These are phyloP conservation scores for Ceratopteris richardii DNA, from an alignment of 75 land plant species.

Conservation along the genomic window DNA sequence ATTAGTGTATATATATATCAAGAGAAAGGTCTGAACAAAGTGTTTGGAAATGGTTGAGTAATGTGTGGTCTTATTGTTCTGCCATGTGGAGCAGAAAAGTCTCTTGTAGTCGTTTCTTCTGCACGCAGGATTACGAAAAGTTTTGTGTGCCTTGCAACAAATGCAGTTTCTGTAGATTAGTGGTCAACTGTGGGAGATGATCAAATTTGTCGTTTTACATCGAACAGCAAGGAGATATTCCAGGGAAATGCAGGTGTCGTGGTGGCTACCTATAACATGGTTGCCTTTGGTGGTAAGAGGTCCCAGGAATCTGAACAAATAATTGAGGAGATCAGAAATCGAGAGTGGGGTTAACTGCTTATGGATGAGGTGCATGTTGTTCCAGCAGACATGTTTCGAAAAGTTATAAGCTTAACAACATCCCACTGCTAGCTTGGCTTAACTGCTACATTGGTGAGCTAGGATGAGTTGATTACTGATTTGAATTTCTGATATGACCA, in stretches of 20 bases:
- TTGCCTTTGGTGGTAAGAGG: constrained; percentile 96
- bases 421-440: constrained; percentile 99
- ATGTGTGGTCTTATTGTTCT: constrained; percentile 97
- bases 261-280: constrained; percentile 97
- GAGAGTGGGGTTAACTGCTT: constrained; percentile 98
- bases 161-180: constrained; percentile 98
- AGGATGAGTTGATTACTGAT: constrained; percentile 96
- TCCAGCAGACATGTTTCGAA: constrained; percentile 98
- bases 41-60: constrained; percentile 99
- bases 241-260: constrained; percentile 92
- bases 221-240: constrained; percentile 92
- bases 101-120: constrained; percentile 94
- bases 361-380: constrained; percentile 99
- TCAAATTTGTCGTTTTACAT: constrained; percentile 94
- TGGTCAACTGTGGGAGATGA: constrained; percentile 92
- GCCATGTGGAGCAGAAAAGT: constrained; percentile 98
- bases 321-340: constrained; percentile 90
- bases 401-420: constrained; percentile 96
- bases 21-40: constrained; percentile 95
- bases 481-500: constrained; percentile 93
- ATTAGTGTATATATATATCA: too few species aligned
- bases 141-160: constrained; percentile 91
- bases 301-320: constrained; percentile 98
- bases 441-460: constrained; percentile 98
- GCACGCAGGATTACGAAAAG: constrained; percentile 81